These are phyloP conservation scores for Teunomyces kruisii DNA, from an alignment of 805 yeast genomes.

Conservation along the genomic window DNA sequence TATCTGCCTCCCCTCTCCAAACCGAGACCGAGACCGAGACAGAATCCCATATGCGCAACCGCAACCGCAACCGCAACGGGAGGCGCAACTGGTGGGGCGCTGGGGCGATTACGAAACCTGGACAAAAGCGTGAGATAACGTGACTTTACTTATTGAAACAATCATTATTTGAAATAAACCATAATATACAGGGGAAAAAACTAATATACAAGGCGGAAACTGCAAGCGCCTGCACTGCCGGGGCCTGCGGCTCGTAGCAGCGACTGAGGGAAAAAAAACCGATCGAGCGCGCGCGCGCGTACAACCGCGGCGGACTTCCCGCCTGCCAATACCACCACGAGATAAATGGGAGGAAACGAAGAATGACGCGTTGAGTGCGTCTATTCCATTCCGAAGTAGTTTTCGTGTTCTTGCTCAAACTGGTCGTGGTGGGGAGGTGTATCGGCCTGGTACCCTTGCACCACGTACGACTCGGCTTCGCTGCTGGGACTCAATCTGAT, in stretches of 20 bases:
- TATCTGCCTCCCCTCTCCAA: too few species aligned
- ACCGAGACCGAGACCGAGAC: too few species aligned
- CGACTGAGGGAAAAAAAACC: not conserved
- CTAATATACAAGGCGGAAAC: not conserved
- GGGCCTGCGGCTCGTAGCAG: not conserved
- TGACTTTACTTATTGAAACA: not conserved
- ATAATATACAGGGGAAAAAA: not conserved
- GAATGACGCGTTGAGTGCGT: not conserved
- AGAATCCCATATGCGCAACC: too few species aligned
- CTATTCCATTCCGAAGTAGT: slow-evolving; percentile 25
- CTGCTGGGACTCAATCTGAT: slow-evolving; percentile 32
- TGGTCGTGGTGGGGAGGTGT: slow-evolving; percentile 8
- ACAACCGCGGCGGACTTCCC: not conserved
- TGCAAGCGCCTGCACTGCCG: not conserved
- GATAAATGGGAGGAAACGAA: not conserved
- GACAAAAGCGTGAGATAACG: too few species aligned
- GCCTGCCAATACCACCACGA: not conserved
- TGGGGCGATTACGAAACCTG: too few species aligned
- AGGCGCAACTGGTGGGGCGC: too few species aligned
- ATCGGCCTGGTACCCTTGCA: slow-evolving; percentile 26
- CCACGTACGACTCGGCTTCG: slow-evolving; percentile 40
- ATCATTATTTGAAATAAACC: not conserved
- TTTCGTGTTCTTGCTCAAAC: slow-evolving; percentile 27
- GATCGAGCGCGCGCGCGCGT: not conserved
- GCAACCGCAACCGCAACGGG: too few species aligned